A percentile compares a stretch with the other conserved stretches of the same genome.
Conservation (phyloP, 2,329 filamentous ascomycete genomes). For the Hypoxylon sp. region DNA sequence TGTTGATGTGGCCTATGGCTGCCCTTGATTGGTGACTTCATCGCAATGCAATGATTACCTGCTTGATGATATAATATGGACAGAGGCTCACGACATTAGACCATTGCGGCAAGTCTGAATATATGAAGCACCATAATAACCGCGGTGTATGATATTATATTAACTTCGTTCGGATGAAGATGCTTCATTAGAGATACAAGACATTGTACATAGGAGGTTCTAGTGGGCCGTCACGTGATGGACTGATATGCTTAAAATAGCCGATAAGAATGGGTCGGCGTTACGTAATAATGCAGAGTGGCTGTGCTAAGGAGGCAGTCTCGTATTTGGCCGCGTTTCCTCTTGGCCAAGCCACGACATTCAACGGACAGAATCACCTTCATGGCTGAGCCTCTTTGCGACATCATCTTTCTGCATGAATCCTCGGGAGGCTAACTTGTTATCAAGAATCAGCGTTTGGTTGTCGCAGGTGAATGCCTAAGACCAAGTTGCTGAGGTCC, state of each 20-base stretch:
- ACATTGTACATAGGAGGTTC: neutral
- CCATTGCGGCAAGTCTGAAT: too few relatives aligned
- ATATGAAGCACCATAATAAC: too few relatives aligned
- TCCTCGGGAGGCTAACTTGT: constrained; percentile 13
- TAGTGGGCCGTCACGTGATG: neutral
- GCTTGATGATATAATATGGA: too few relatives aligned
- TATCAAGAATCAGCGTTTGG: constrained; percentile 15
- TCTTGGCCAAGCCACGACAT: constrained; percentile 39
- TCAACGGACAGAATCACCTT: constrained; percentile 17
- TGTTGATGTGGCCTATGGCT: too few relatives aligned
- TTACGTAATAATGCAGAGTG: constrained; percentile 37
- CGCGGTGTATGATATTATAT: too few relatives aligned
- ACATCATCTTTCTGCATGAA: constrained; percentile 24
- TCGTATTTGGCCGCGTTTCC: constrained; percentile 32
- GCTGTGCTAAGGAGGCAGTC: constrained; percentile 24
- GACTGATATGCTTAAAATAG: neutral
- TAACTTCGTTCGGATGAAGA: too few relatives aligned
- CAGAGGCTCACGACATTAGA: too few relatives aligned
- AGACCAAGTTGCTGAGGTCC: constrained; percentile 7
- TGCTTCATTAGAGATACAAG: too few relatives aligned
- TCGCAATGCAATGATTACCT: too few relatives aligned
- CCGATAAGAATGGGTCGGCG: neutral
- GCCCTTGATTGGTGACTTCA: too few relatives aligned
- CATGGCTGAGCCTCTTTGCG: constrained; percentile 28
- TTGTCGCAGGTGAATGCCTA: constrained; percentile 14